Conservation (phyloP, 345 rosid genomes). For the Gossypium longicalyx region DNA sequence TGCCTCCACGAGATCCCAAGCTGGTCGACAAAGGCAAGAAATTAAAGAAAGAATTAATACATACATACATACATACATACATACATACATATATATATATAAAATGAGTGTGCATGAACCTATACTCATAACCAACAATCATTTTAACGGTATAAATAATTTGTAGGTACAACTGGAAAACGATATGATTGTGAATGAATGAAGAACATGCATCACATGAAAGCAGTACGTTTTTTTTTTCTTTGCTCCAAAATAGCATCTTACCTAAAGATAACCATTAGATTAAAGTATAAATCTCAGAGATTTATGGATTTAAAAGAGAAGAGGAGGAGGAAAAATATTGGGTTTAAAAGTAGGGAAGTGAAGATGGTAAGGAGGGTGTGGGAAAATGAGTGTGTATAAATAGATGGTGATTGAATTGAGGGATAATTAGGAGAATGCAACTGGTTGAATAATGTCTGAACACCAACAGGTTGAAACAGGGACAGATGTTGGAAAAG, state of each 20-base stretch:
- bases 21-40: conserved; percentile 30
- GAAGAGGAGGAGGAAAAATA: background rate
- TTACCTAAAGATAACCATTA: conserved; percentile 33
- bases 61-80: background rate
- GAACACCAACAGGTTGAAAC: too few relatives aligned
- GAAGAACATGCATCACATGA: conserved; percentile 6
- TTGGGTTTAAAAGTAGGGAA: background rate
- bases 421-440: conserved; percentile 28
- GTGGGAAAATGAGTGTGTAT: conserved; percentile 28
- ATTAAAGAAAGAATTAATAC: background rate
- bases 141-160: background rate
- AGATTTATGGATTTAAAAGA: background rate
- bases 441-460: background rate
- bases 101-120: too few relatives aligned
- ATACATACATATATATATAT: background rate
- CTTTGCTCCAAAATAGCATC: background rate
- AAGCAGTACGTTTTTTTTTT: background rate
- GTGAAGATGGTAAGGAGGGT: background rate
- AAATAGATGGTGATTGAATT: conserved; percentile 40
- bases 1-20: conserved; percentile 34
- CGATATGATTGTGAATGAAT: too few relatives aligned
- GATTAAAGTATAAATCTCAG: conserved; percentile 2
- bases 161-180: background rate
- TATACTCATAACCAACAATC: background rate
- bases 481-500: conserved; percentile 48